Evolutionary conservation across 2,329 filamentous ascomycete species (phyloP), one percentile per base, ranked within the genome.

Genomic region (Botrytis fragariae): DNA sequence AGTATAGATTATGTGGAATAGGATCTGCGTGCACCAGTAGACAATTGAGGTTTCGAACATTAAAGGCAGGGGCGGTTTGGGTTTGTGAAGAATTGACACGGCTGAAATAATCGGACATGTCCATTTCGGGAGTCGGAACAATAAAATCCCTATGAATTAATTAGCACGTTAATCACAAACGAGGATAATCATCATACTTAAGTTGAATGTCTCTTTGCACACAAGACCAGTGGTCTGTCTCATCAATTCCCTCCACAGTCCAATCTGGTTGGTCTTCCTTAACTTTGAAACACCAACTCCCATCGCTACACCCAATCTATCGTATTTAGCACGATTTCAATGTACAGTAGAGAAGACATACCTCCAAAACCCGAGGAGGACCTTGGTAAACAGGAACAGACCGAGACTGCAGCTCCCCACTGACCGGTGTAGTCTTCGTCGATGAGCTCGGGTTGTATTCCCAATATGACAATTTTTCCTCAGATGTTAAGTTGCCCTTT

Each of bases 181-280:
- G 18, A 18, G 16, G 0, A 29, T 9, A 22, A 35, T 5, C 32
- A 20, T 68, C 74, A 48, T 73, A 79, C 79, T 69, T 71, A 8
- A 76, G 25, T 3, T 67, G 57, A 22, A 75, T 29, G 37, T 76
- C 75, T 57, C 60, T 73, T 9, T 75, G 69, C 14, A 76, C 68
- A 62, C 77, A 78, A 22, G 74, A 64, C 79, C 79, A 81, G 60
- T 79, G 78, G 73, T 79, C 74, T 4, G 75, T 76, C 65, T 80
- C 78, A 75, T 80, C 79, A 25, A 80, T 35, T 10, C 79, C 79
- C 48, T 80, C 76, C 44, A 81, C 74, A n/a, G 77, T 74, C 79
- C 79, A 81, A 59, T 75, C 76, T 12, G 78, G 76, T 60, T 78
- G 74, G 42, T 77, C 75, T 22, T 73, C 72, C 72, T 80, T 80